Base-by-base conservation (phyloP, 257 asterid genomes). In the Nicotiana otophora region DNA sequence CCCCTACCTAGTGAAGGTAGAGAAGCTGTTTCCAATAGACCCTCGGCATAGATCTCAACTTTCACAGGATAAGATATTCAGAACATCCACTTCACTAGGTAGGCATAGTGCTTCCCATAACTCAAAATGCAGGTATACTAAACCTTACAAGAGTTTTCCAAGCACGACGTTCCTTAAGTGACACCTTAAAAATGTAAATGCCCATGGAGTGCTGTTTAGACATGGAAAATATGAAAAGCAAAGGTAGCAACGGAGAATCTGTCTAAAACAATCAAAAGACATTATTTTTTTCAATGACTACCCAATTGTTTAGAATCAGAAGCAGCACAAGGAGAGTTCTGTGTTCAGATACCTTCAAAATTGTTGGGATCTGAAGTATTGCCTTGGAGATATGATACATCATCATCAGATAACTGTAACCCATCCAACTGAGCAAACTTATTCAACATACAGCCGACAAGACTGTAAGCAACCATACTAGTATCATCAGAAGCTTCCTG, bases 401-500 rank as follows among this genome's bases (percentile, higher is more conserved):
- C 88, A 81, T 84, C 86, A 77, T 80, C 81, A 79, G 61, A 51
- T 74, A 94, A 78, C 77, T 67, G 77, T 62, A 90, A 39, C 64
- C 90, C 88, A 70, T 86, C 90, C 16, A 68, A 54, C 84, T 86
- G 80, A 48, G 97, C 91, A 81, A 92, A 86, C 82, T 87, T 88
- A 55, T 90, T 85, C 84, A 96, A 82, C 83, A 91, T 82, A 83
- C 84, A 78, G 82, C 93, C 98, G 42, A 90, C 90, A 82, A 90
- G 83, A 68, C 80, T 82, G 83, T 92, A 91, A 70, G 94, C 93
- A 65, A 84, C 84, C 89, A 90, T 88, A 82, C 94, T 91, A 57
- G 97, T 87, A 67, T 64, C 86, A 86, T 96, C 98, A 89, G 98
- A 92, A 86, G 95, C 97, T 89, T 90, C 92, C 89, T 96, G 98